phyloP scores from a whole-genome alignment of 164 flowering plant genomes.

The Hamamelis virginiana region DNA sequence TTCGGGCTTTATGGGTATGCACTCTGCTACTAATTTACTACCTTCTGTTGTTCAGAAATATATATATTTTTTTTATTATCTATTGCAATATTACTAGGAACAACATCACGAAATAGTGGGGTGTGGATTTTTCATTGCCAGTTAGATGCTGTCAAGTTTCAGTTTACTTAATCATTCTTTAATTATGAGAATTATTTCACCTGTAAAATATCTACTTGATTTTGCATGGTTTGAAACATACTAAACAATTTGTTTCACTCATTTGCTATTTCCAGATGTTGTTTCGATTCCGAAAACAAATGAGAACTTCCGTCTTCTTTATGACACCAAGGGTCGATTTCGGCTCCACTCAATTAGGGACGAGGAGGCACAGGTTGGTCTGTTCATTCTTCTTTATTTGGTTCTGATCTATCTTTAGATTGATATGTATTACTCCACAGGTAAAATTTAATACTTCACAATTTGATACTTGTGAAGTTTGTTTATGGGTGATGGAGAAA shows the following conservation, averaged over 20 bases:
- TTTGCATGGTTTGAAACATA: too few relatives aligned
- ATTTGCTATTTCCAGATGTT: slow-evolving; percentile 43
- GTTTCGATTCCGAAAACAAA: slow-evolving; percentile 71
- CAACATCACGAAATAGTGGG: background rate
- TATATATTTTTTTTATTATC: background rate
- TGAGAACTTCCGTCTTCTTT: slow-evolving; percentile 75
- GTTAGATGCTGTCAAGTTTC: too few relatives aligned
- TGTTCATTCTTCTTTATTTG: background rate
- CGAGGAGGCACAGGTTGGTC: slow-evolving; percentile 72
- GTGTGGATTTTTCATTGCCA: too few relatives aligned
- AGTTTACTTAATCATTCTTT: too few relatives aligned
- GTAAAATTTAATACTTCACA: background rate
- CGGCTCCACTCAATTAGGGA: slow-evolving; percentile 65
- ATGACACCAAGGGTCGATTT: slow-evolving; percentile 82
- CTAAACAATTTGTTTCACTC: background rate
- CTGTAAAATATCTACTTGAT: too few relatives aligned
- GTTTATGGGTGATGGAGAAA: too few relatives aligned
- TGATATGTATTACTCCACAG: too few relatives aligned
- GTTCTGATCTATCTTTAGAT: too few relatives aligned
- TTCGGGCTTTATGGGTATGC: slow-evolving; percentile 57
- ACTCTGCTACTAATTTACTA: background rate
- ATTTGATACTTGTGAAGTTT: too few relatives aligned
- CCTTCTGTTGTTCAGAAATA: background rate
- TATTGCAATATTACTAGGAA: background rate
- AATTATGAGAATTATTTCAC: background rate